Percentiles rank a stretch among this genome's conserved stretches.
Conservation (phyloP, 768 basidiomycete genomes). For the Agaricus sinodeliciosus region DNA sequence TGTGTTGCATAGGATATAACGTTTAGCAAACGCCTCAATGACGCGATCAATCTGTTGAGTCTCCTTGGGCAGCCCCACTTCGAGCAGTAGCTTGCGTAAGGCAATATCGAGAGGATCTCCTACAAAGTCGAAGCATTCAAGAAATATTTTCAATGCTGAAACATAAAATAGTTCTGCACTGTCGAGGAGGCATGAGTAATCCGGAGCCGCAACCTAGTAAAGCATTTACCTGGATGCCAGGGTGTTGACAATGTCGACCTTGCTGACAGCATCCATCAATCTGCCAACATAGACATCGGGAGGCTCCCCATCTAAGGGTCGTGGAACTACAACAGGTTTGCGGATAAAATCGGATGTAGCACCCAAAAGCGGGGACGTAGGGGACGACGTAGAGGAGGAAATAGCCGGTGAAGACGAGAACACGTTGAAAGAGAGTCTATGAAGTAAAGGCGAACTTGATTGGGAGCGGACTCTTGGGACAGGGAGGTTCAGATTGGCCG, state of each 20-base stretch:
- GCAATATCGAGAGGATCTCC: conserved; percentile 87
- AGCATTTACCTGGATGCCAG: conserved; percentile 68
- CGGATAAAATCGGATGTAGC: conserved; percentile 11
- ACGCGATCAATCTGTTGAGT: conserved; percentile 99
- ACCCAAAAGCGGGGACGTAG: conserved; percentile 15
- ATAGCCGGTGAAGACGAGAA: conserved; percentile 39
- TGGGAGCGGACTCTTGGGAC: conserved; percentile 31
- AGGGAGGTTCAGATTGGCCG: conserved; percentile 15
- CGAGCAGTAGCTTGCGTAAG: conserved; percentile 83
- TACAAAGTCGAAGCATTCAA: conserved; percentile 71
- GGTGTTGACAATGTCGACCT: conserved; percentile 73
- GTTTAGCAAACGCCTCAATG: conserved; percentile 88
- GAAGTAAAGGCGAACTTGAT: conserved; percentile 66
- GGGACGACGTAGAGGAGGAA: conserved; percentile 15
- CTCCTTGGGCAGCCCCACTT: conserved; percentile 86
- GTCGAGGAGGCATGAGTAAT: conserved; percentile 9
- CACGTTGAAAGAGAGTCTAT: conserved; percentile 62
- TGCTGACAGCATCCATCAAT: conserved; percentile 56
- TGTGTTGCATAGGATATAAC: conserved; percentile 81
- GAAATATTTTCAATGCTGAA: conserved; percentile 62
- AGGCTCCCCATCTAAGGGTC: conserved; percentile 53
- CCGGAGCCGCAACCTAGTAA: background rate
- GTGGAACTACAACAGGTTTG: conserved; percentile 36
- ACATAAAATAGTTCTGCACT: conserved; percentile 71
- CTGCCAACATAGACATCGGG: conserved; percentile 65